Percentiles rank a stretch among this genome's conserved stretches.
These are phyloP conservation scores for Coemansia sp. DNA, from an alignment of 192 early-diverging fungal species.

Conservation along the genomic window DNA sequence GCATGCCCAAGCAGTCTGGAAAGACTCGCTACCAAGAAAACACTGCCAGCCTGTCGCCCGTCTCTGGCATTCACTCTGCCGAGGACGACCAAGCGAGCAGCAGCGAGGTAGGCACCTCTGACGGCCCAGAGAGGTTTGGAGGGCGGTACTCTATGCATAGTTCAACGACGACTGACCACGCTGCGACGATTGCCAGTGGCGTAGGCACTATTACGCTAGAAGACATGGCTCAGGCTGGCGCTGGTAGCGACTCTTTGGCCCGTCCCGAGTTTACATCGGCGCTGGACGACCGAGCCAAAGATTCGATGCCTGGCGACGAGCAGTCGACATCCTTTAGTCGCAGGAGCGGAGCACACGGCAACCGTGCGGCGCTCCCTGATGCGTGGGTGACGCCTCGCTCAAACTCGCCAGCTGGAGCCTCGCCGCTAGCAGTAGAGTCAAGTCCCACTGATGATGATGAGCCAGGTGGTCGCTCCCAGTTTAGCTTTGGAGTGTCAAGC, in stretches of 20 bases:
- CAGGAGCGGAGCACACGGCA: neutral
- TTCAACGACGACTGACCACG: conserved; percentile 9
- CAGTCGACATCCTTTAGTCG: neutral
- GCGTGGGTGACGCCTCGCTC: conserved; percentile 4
- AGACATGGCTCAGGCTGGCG: conserved; percentile 27
- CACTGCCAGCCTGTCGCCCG: neutral
- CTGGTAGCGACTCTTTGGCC: neutral
- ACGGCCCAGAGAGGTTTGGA: neutral
- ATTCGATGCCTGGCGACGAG: neutral
- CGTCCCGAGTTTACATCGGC: neutral
- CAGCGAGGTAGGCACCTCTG: neutral
- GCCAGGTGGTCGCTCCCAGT: neutral
- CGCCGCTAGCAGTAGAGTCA: neutral
- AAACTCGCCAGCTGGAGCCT: neutral
- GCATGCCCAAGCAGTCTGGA: neutral
- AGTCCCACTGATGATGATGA: neutral
- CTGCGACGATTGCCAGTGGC: conserved; percentile 16
- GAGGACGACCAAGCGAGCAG: conserved; percentile 6
- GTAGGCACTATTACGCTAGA: conserved; percentile 41
- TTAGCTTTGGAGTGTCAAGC: neutral
- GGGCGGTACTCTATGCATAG: conserved; percentile 8
- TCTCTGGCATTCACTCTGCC: neutral
- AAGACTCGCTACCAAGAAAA: neutral
- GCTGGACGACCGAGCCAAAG: neutral
- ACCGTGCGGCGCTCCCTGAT: conserved; percentile 2